Percentiles rank a stretch among this genome's conserved stretches.
phyloP scores from a whole-genome alignment of 2,329 filamentous ascomycete genomes.

The Cercospora sojina region DNA sequence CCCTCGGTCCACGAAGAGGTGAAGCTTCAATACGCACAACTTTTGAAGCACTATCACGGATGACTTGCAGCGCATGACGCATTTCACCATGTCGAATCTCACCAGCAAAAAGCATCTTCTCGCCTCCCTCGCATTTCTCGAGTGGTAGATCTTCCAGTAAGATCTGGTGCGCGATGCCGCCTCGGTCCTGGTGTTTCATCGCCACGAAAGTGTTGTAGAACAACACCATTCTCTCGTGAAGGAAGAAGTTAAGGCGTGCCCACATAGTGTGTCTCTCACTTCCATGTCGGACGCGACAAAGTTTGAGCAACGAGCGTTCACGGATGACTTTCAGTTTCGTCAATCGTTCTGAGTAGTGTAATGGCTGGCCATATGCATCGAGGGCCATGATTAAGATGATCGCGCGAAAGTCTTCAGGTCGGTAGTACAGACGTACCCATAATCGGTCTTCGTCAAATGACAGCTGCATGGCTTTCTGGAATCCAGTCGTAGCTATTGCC shows the following conservation, averaged over 20 bases:
- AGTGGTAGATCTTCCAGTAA: slow-evolving; percentile 52
- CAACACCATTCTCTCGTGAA: slow-evolving; percentile 58
- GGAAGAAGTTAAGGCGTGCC: slow-evolving; percentile 55
- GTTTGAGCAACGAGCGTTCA: slow-evolving; percentile 41
- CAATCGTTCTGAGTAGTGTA: slow-evolving; percentile 52
- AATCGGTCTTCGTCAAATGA: slow-evolving; percentile 51
- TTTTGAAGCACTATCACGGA: slow-evolving; percentile 51
- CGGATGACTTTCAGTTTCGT: slow-evolving; percentile 49
- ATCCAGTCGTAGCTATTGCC: slow-evolving; percentile 39
- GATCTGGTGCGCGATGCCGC: slow-evolving; percentile 37
- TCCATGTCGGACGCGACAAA: slow-evolving; percentile 30
- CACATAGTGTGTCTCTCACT: slow-evolving; percentile 44
- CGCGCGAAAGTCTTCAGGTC: slow-evolving; percentile 52
- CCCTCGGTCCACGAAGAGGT: slow-evolving; percentile 52
- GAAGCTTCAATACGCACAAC: slow-evolving; percentile 59
- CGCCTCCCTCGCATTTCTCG: slow-evolving; percentile 33
- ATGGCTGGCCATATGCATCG: slow-evolving; percentile 42
- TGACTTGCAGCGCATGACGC: slow-evolving; percentile 56
- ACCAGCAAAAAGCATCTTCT: slow-evolving; percentile 52
- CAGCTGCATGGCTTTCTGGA: slow-evolving; percentile 43
- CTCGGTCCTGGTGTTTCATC: slow-evolving; percentile 57
- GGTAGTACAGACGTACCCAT: slow-evolving; percentile 44
- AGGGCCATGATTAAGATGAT: slow-evolving; percentile 55
- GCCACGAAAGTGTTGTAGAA: slow-evolving; percentile 59
- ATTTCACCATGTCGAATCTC: slow-evolving; percentile 54